Conservation (phyloP, 2,329 filamentous ascomycete species). For the Basipetospora chlamydospora region DNA sequence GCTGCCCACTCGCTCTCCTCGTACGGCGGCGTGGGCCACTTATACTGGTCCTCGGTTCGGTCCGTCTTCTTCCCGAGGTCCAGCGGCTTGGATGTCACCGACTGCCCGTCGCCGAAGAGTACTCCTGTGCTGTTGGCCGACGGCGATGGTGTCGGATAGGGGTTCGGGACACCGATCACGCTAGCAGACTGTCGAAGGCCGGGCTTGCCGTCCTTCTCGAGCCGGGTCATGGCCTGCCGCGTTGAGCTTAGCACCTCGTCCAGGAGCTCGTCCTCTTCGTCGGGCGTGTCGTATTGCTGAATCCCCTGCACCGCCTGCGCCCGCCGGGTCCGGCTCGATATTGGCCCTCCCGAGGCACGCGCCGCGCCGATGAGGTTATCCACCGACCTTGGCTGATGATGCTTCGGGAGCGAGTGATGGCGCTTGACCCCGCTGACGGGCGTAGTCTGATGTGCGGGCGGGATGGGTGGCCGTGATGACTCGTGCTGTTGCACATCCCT, state of each 20-base stretch:
- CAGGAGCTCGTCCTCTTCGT: conserved; percentile 90
- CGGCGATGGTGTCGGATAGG: conserved; percentile 54
- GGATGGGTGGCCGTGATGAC: conserved; percentile 32
- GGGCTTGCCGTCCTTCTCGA: conserved; percentile 41
- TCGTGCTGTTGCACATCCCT: conserved; percentile 36
- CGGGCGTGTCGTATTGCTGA: conserved; percentile 82
- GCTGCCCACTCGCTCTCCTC: conserved; percentile 87
- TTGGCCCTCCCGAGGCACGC: conserved; percentile 36
- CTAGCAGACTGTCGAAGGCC: conserved; percentile 47
- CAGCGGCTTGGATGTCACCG: conserved; percentile 53
- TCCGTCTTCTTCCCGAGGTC: conserved; percentile 47
- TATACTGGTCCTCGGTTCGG: conserved; percentile 31
- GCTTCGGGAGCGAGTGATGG: conserved; percentile 46
- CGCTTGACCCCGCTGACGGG: conserved; percentile 41
- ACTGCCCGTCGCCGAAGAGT: conserved; percentile 53
- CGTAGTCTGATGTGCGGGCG: conserved; percentile 35
- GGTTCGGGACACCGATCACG: conserved; percentile 45
- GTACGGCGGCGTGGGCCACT: conserved; percentile 93
- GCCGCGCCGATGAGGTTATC: conserved; percentile 47
- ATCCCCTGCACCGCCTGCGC: conserved; percentile 60
- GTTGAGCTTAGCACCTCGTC: conserved; percentile 77
- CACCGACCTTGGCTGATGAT: conserved; percentile 46
- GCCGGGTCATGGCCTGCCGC: conserved; percentile 55
- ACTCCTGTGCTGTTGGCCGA: conserved; percentile 72
- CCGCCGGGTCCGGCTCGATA: conserved; percentile 67